Conservation (phyloP, 768 basidiomycete species). For the Leccinum boreale region DNA sequence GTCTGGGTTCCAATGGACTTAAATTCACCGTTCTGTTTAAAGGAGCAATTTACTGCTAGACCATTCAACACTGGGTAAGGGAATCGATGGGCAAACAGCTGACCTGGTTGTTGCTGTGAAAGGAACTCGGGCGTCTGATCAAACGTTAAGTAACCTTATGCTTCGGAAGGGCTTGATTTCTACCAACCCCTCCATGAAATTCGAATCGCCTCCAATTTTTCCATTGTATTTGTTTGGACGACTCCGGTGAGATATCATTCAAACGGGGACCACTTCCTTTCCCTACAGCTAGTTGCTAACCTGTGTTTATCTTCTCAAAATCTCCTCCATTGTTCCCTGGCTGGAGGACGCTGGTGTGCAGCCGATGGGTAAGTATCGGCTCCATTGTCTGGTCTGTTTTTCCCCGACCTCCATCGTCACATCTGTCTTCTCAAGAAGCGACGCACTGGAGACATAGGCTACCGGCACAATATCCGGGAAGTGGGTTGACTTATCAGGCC, state of each 20-base stretch:
- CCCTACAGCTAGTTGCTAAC: neutral
- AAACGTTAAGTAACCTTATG: too few species aligned
- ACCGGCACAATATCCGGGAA: too few species aligned
- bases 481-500: neutral
- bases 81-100: neutral
- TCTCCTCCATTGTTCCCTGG: neutral
- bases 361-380: neutral
- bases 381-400: neutral
- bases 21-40: neutral
- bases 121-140: neutral
- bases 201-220: neutral
- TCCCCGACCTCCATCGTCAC: slow-evolving; percentile 1
- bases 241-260: too few species aligned
- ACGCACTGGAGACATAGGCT: neutral
- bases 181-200: neutral
- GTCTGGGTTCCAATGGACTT: neutral
- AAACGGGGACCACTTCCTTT: neutral
- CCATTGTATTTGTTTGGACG: neutral
- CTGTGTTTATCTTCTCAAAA: neutral
- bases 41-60: neutral
- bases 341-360: neutral
- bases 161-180: too few species aligned
- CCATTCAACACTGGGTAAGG: neutral
- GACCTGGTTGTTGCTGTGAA: neutral
- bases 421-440: neutral